Evolutionary conservation across 306 rosid genomes (phyloP), one percentile per base, ranked within the genome.

Genomic region (Astragalus membranaceus): DNA sequence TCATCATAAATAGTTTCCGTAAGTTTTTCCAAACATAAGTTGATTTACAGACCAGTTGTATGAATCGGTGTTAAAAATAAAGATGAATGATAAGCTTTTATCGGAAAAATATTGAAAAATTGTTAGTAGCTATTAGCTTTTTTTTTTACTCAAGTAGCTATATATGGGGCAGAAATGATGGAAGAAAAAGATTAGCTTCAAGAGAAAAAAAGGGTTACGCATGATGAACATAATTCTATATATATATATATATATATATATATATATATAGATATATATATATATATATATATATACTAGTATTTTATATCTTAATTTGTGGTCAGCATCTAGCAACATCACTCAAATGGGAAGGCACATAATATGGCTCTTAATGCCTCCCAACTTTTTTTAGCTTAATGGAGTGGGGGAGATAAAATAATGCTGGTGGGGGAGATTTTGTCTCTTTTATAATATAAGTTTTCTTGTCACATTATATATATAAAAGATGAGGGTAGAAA

Each of bases 311-410:
- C n/a, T n/a, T n/a, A n/a, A n/a, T 44, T 53, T 77, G 82, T 67
- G 81, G 75, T 43, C 69, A 49, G 50, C 55, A 69, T 73, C 69
- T 54, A 72, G 50, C 49, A 61, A 61, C 61, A 48, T 32, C 35
- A 46, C 36, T 56, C 57, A 32, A 77, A 73, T 78, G 66, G 70
- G 63, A 15, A 43, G 73, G 76, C 82, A 77, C 71, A 51, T 67
- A 73, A 35, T 36, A 79, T 73, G 79, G 83, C 52, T 79, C 54
- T 23, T 71, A 64, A 42, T 55, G 55, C 26, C 55, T 17, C 56
- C 26, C 32, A 50, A 50, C 70, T 42, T 50, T 37, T 60, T 58
- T 58, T 72, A 11, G 67, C 70, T 61, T 42, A 81, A 73, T 77
- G 75, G 53, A 64, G 60, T 48, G 70, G 74, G 7, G 55, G 44